phyloP scores from a whole-genome alignment of 768 basidiomycete genomes.

The Trametes gibbosa region DNA sequence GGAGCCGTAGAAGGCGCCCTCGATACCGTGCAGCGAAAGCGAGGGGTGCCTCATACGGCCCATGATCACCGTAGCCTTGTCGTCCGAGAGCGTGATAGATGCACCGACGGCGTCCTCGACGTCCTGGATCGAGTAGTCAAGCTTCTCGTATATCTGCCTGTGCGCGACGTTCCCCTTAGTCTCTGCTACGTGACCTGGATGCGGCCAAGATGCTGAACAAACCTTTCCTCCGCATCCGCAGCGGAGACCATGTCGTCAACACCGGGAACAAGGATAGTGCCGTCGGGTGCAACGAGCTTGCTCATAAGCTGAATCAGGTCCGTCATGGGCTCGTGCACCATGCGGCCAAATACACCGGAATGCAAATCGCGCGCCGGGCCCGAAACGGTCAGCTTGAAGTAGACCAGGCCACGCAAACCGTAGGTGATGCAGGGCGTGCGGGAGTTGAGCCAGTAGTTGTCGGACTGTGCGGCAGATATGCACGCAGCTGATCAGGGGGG shows the following conservation, averaged over 20 bases:
- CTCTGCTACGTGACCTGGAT: background rate
- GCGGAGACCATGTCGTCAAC: constrained; percentile 81
- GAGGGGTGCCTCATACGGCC: constrained; percentile 90
- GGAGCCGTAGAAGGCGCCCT: constrained; percentile 85
- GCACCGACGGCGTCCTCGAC: constrained; percentile 77
- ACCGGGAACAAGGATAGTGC: constrained; percentile 87
- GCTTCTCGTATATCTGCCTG: constrained; percentile 66
- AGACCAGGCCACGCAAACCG: constrained; percentile 83
- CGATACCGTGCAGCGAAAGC: constrained; percentile 91
- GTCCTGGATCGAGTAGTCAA: constrained; percentile 73
- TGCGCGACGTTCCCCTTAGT: background rate
- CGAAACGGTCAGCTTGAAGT: constrained; percentile 78
- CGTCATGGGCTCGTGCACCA: constrained; percentile 91
- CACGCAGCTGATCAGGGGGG: background rate
- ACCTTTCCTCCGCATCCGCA: constrained; percentile 75
- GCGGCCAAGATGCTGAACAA: constrained; percentile 17
- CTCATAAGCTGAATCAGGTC: constrained; percentile 83
- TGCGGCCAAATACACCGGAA: constrained; percentile 82
- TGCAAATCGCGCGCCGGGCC: constrained; percentile 89
- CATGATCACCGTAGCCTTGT: constrained; percentile 84
- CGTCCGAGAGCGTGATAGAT: constrained; percentile 65
- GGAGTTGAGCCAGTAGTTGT: constrained; percentile 92
- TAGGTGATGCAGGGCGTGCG: constrained; percentile 82
- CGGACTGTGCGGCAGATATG: constrained; percentile 47
- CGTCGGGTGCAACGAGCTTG: constrained; percentile 74